Evolutionary conservation across 805 yeast species (phyloP), one percentile per base, ranked within the genome.

Genomic region (Tetrapisispora pingtungensis): DNA sequence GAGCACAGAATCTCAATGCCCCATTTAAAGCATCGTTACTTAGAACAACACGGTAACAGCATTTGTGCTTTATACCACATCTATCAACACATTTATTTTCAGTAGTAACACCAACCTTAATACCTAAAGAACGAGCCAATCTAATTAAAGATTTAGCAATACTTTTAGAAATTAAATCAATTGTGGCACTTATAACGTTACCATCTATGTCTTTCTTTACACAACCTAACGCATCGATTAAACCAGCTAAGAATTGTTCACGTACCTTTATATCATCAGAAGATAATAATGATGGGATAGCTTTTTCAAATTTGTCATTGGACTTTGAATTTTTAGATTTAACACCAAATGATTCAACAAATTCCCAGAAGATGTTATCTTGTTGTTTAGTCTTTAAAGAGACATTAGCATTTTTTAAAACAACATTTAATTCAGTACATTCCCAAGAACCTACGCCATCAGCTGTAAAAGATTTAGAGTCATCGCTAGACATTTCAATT

Each of bases 61-160:
- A 10, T 28, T 37, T 15, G 26, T 37, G 19, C 26, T 14, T 28
- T 7, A 42, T 24, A 13, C 48, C 40, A 33, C 33, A 47, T 22
- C 33, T 36, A 18, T 39, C 38, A 14, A 36, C 27, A 36, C 10
- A 22, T n/a, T 36, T 36, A 19, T 24, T 36, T 24, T 36, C 39
- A n/a, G 31, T 22, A 13, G 33, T 43, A 8, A 33, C 51, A 30
- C 48, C 33, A 31, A 47, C 66, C 10, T 40, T 44, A 42, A 71
- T 54, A 60, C 75, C 75, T n/a, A 70, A 53, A 27, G 74, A 71
- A 51, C 73, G 71, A 24, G 70, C 70, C 36, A 69, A 40, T 36
- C 50, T 53, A 24, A 59, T 57, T 44, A 62, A 43, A 42, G 68
- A 69, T 17, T 58, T 57, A 42, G 58, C 34, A 45, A 66, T 59